Percentiles rank a stretch among this genome's conserved stretches.
These are phyloP conservation scores for Tulasnella sp. DNA, from an alignment of 768 basidiomycete genomes.

Conservation along the genomic window DNA sequence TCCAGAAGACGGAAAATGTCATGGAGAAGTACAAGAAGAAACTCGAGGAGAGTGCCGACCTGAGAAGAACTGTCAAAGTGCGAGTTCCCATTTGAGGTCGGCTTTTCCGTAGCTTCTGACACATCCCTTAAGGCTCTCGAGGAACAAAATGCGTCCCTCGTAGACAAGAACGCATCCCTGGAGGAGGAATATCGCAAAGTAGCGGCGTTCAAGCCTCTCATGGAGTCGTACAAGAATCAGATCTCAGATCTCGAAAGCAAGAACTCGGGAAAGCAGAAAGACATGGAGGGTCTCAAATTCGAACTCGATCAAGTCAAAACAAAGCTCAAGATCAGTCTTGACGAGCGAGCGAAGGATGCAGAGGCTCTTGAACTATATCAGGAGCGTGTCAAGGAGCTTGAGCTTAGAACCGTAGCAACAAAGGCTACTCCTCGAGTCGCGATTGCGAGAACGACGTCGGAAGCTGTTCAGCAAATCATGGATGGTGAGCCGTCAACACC, in stretches of 20 bases:
- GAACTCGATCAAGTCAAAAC: slow-evolving; percentile 72
- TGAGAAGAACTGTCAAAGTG: slow-evolving; percentile 42
- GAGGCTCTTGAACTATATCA: slow-evolving; percentile 87
- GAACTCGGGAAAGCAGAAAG: slow-evolving; percentile 58
- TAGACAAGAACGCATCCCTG: slow-evolving; percentile 86
- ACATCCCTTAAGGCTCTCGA: slow-evolving; percentile 63
- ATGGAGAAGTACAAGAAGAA: slow-evolving; percentile 99
- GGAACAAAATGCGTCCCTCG: slow-evolving; percentile 86
- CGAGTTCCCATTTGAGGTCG: slow-evolving; percentile 18
- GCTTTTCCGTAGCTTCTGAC: not conserved
- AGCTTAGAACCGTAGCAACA: slow-evolving; percentile 52
- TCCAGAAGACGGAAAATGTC: slow-evolving; percentile 93
- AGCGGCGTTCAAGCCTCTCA: slow-evolving; percentile 76
- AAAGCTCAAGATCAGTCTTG: slow-evolving; percentile 61
- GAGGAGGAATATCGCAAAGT: slow-evolving; percentile 91
- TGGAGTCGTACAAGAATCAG: slow-evolving; percentile 89
- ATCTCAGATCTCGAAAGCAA: slow-evolving; percentile 77
- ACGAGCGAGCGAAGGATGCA: slow-evolving; percentile 71
- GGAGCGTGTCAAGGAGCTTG: slow-evolving; percentile 84
- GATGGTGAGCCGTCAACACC: slow-evolving; percentile 22
- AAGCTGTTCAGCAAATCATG: slow-evolving; percentile 42
- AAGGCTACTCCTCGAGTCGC: slow-evolving; percentile 30
- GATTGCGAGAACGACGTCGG: slow-evolving; percentile 37
- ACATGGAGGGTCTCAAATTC: slow-evolving; percentile 67
- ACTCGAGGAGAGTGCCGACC: slow-evolving; percentile 86